These are phyloP conservation scores for Phyllosticta paracitricarpa DNA, from an alignment of 2,329 filamentous ascomycete species.

Conservation along the genomic window DNA sequence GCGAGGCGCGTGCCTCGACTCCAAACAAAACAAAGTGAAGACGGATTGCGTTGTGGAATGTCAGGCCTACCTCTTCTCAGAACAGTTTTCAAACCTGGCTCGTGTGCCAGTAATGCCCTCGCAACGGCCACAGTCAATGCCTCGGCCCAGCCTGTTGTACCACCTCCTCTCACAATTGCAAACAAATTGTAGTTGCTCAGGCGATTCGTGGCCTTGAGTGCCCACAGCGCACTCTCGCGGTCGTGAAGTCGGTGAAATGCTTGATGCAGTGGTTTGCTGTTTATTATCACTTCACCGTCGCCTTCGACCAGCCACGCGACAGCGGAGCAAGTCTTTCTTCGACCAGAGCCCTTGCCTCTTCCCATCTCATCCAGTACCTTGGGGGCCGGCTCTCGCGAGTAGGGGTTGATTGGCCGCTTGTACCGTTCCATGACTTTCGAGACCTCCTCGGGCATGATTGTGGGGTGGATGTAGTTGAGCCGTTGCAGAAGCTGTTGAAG, in stretches of 20 bases:
- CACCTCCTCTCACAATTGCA: slow-evolving; percentile 74
- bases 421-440: slow-evolving; percentile 55
- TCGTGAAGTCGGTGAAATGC: slow-evolving; percentile 85
- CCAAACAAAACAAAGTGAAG: background rate
- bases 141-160: slow-evolving; percentile 90
- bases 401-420: slow-evolving; percentile 64
- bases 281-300: slow-evolving; percentile 79
- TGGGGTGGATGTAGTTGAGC: slow-evolving; percentile 76
- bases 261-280: slow-evolving; percentile 74
- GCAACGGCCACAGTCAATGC: slow-evolving; percentile 83
- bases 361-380: slow-evolving; percentile 65
- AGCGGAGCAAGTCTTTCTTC: slow-evolving; percentile 78
- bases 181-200: slow-evolving; percentile 97
- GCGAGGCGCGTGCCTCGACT: background rate
- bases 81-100: slow-evolving; percentile 80
- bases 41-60: background rate
- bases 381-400: slow-evolving; percentile 52
- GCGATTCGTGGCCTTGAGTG: slow-evolving; percentile 69
- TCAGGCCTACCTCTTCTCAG: slow-evolving; percentile 71
- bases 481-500: slow-evolving; percentile 67
- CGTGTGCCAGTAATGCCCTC: slow-evolving; percentile 80
- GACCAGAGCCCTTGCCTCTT: slow-evolving; percentile 68
- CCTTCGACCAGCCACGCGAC: slow-evolving; percentile 86
- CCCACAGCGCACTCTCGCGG: slow-evolving; percentile 88
- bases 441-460: slow-evolving; percentile 63